These are phyloP conservation scores for Eremothecium cymbalariae DNA, from an alignment of 1,139 yeast species.

Conservation along the genomic window DNA sequence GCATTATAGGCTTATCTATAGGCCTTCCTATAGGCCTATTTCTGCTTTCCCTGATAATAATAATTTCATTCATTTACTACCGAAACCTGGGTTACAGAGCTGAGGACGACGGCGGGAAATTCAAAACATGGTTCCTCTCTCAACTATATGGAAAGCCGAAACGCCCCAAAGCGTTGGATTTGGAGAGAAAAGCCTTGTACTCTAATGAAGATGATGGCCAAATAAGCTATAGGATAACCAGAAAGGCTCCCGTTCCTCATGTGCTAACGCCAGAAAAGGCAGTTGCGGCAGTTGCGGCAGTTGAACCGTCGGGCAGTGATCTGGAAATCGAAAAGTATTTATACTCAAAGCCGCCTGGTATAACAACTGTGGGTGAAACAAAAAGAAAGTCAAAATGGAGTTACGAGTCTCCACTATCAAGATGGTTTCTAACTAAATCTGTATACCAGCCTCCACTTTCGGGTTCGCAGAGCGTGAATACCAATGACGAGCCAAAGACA, in stretches of 20 bases:
- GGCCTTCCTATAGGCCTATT: slow-evolving; percentile 29
- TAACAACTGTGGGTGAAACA: slow-evolving; percentile 16
- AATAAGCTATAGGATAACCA: not conserved
- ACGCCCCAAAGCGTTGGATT: not conserved
- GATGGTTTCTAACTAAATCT: slow-evolving; percentile 29
- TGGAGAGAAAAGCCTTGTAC: slow-evolving; percentile 2
- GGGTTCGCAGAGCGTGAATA: slow-evolving; percentile 3
- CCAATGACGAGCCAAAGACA: slow-evolving; percentile 14
- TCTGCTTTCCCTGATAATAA: slow-evolving; percentile 16
- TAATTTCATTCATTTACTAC: slow-evolving; percentile 15
- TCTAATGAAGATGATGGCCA: slow-evolving; percentile 2
- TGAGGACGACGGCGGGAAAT: not conserved
- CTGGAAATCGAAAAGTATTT: slow-evolving; percentile 16
- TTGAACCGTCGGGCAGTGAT: slow-evolving; percentile 4
- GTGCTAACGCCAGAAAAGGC: slow-evolving; percentile 20
- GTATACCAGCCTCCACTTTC: slow-evolving; percentile 4
- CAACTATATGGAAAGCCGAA: not conserved
- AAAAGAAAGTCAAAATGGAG: slow-evolving; percentile 20
- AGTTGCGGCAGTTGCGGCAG: slow-evolving; percentile 7
- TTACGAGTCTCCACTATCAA: slow-evolving; percentile 29
- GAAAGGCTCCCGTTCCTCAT: slow-evolving; percentile 11
- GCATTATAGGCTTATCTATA: slow-evolving; percentile 23
- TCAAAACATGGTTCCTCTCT: not conserved
- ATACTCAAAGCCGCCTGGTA: slow-evolving; percentile 22
- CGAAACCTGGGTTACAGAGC: slow-evolving; percentile 6